Conservation (phyloP, 164 flowering plant genomes). For the Nelumbo lutea region DNA sequence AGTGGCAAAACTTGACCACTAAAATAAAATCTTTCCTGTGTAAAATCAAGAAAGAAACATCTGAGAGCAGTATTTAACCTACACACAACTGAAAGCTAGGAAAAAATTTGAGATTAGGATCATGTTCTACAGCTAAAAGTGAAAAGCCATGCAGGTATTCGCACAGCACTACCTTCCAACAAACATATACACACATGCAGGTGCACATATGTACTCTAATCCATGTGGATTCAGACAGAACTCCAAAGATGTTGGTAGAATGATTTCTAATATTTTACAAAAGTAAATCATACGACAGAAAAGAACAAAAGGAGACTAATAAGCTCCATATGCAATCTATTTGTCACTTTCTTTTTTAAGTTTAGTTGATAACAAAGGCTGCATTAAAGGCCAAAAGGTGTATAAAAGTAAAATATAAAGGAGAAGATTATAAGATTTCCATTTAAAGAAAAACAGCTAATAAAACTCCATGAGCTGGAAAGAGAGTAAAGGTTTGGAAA, state of each 20-base stretch:
- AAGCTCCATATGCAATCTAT: not conserved
- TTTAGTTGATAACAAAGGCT: too few species aligned
- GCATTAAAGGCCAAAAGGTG: not conserved
- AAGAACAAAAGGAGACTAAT: not conserved
- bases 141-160: too few species aligned
- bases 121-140: too few species aligned
- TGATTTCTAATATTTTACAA: not conserved
- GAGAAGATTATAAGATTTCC: not conserved
- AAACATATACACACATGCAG: not conserved
- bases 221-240: not conserved
- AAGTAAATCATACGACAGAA: not conserved
- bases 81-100: not conserved
- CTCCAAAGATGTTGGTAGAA: not conserved
- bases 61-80: constrained; percentile 2
- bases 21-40: constrained; percentile 92
- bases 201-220: not conserved
- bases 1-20: constrained; percentile 87
- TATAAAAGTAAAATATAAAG: not conserved
- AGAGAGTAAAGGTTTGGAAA: not conserved
- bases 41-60: constrained; percentile 2
- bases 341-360: not conserved
- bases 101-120: not conserved
- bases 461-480: not conserved
- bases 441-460: not conserved
- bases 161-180: not conserved